These are phyloP conservation scores for Candida xyloterini DNA, from an alignment of 805 yeast genomes.

Conservation along the genomic window DNA sequence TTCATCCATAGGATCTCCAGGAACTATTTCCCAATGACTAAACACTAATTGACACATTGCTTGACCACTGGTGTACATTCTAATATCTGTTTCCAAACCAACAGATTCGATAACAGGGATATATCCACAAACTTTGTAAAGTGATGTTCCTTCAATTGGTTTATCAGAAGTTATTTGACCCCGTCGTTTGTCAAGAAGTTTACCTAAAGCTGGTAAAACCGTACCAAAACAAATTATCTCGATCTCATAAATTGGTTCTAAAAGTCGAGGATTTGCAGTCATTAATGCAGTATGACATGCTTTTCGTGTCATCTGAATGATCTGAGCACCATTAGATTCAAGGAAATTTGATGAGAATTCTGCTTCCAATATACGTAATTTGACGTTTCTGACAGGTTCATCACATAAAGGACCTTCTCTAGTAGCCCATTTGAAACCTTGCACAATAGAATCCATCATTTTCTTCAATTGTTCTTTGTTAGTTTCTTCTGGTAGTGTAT, in stretches of 20 bases:
- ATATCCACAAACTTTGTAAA: slow-evolving; percentile 56
- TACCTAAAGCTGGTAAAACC: slow-evolving; percentile 24
- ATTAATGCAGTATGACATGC: slow-evolving; percentile 82
- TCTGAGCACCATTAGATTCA: slow-evolving; percentile 60
- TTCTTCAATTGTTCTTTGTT: slow-evolving; percentile 47
- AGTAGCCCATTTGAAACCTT: slow-evolving; percentile 82
- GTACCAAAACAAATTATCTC: slow-evolving; percentile 52
- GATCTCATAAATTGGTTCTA: slow-evolving; percentile 78
- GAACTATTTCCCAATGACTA: slow-evolving; percentile 71
- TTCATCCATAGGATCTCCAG: slow-evolving; percentile 87
- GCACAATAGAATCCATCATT: slow-evolving; percentile 54
- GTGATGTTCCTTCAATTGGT: slow-evolving; percentile 71
- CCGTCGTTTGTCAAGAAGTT: slow-evolving; percentile 58
- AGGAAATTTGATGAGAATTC: slow-evolving; percentile 45
- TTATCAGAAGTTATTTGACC: slow-evolving; percentile 50
- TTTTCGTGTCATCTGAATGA: slow-evolving; percentile 76
- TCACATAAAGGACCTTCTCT: slow-evolving; percentile 92
- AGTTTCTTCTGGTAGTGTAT: slow-evolving; percentile 69
- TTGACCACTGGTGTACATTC: slow-evolving; percentile 74
- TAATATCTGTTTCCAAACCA: slow-evolving; percentile 84
- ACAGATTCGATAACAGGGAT: slow-evolving; percentile 88
- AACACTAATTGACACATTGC: slow-evolving; percentile 68
- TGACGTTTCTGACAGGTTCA: slow-evolving; percentile 68
- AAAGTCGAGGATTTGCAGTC: slow-evolving; percentile 69
- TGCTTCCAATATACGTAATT: slow-evolving; percentile 67